phyloP scores from a whole-genome alignment of 768 basidiomycete genomes.

The Termitomyces sp. region DNA sequence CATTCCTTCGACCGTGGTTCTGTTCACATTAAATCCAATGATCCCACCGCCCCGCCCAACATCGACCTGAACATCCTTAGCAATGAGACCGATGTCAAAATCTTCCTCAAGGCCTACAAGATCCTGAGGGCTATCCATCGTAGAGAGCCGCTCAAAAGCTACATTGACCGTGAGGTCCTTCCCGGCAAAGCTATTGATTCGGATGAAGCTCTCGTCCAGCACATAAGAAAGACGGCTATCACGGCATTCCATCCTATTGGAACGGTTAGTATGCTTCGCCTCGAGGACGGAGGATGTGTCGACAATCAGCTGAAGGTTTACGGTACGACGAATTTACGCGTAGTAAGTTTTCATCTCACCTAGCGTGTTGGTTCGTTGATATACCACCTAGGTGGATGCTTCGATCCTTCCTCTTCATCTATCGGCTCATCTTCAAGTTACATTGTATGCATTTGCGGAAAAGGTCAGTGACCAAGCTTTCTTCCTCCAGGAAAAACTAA shows the following conservation, averaged over 20 bases:
- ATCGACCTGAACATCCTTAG: conserved; percentile 20
- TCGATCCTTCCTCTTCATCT: no score
- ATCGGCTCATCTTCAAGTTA: conserved; percentile 22
- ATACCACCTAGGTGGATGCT: conserved; percentile 16
- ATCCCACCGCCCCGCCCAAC: conserved; percentile 16
- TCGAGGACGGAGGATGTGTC: no score
- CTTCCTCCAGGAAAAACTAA: no score
- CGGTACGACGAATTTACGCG: conserved; percentile 10
- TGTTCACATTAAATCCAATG: conserved; percentile 27
- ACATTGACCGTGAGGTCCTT: conserved; percentile 11
- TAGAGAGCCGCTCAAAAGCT: conserved; percentile 7
- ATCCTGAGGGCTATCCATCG: conserved; percentile 15
- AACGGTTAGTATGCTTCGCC: no score
- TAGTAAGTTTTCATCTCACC: neutral
- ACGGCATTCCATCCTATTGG: no score
- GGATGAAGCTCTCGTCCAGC: no score
- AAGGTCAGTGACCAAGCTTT: no score
- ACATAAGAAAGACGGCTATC: conserved; percentile 3
- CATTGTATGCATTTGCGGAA: conserved; percentile 24
- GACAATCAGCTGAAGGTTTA: conserved; percentile 29
- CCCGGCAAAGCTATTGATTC: conserved; percentile 11
- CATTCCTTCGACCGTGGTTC: conserved; percentile 40
- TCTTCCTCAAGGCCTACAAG: conserved; percentile 23
- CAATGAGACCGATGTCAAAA: conserved; percentile 21
- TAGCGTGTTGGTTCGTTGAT: no score